Conservation (phyloP, 2,329 filamentous ascomycete species). For the Fusarium coicis region DNA sequence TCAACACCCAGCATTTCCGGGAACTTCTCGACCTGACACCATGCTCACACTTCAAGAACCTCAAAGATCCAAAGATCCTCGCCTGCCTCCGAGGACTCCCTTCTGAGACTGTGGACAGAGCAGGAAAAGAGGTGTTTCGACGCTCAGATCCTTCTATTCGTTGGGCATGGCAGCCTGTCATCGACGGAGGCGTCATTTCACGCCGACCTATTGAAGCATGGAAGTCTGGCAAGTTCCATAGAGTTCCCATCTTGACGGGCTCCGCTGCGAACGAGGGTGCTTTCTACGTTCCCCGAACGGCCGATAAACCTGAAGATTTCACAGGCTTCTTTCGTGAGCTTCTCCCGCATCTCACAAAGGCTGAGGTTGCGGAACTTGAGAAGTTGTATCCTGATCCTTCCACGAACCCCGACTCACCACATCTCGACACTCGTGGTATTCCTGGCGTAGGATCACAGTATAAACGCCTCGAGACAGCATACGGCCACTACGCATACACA, state of each 20-base stretch:
- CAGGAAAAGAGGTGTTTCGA: constrained; percentile 45
- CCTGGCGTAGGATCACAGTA: constrained; percentile 33
- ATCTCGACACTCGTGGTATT: constrained; percentile 28
- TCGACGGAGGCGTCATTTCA: constrained; percentile 46
- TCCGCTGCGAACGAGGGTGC: constrained; percentile 47
- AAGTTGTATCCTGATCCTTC: constrained; percentile 35
- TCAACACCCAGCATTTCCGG: constrained; percentile 45
- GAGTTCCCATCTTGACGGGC: constrained; percentile 46
- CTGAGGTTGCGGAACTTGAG: constrained; percentile 30
- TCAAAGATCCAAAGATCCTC: constrained; percentile 43
- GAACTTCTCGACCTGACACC: constrained; percentile 46
- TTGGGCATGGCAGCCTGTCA: constrained; percentile 49
- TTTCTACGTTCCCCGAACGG: constrained; percentile 40
- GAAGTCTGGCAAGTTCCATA: constrained; percentile 48
- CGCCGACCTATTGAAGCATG: constrained; percentile 46
- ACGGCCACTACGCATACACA: constrained; percentile 40
- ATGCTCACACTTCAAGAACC: constrained; percentile 39
- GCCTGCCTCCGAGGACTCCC: constrained; percentile 41
- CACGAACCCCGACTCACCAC: constrained; percentile 25
- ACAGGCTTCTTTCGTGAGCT: constrained; percentile 43
- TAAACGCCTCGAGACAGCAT: constrained; percentile 36
- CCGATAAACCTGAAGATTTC: constrained; percentile 40
- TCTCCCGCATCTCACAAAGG: constrained; percentile 37
- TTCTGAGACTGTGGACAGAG: constrained; percentile 39
- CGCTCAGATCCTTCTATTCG: constrained; percentile 45